Base-by-base conservation (phyloP, 768 basidiomycete genomes). In the Naematelia aurantialba region DNA sequence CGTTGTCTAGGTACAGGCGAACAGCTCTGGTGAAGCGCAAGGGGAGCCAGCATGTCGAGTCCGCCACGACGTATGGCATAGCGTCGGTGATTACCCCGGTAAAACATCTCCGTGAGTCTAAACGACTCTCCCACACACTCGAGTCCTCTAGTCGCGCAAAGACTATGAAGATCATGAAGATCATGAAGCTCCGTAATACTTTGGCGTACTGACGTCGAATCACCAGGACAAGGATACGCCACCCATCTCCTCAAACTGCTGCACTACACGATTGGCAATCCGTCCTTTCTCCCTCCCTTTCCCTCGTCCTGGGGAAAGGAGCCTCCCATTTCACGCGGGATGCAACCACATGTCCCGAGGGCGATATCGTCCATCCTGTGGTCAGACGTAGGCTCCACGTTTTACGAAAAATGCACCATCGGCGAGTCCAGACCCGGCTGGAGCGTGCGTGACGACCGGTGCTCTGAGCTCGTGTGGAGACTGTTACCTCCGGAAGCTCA, bases 181-280 rank as follows among this genome's bases (percentile, higher is more conserved):
- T 44, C 42, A 12, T 44, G 42, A 44, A 44, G 42, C 42, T 19
- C 19, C 42, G 19, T 44, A 12, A 19, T 47, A 11, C 4, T 26
- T 25, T 3, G 17, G 48, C 48, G 17, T 47, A 50, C 26, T 27
- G 5, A 25, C 14, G 10, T 21, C 24, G 22, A 5, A 50, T 25
- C 5, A 50, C 56, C 51, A 72, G 70, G 60, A 4, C 61, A 66
- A 12, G 70, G 70, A 2, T 70, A 65, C 39, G 70, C 68, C 1
- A 68, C 68, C 21, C 68, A 65, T 45, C 22, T 72, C 13, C 55
- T 69, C 3, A 47, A 50, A 5, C 52, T 68, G 19, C 56, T 72
- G 5, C 70, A 72, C 29, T 63, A 67, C 34, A 29, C 53, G 4
- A 57, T 72, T n/a, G 54, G 51, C 21, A n/a, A 48, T 17, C 52